A percentile compares a stretch with the other conserved stretches of the same genome.
Evolutionary conservation across 1,139 yeast genomes (phyloP).

Genomic region (Candida pseudocylindracea): DNA sequence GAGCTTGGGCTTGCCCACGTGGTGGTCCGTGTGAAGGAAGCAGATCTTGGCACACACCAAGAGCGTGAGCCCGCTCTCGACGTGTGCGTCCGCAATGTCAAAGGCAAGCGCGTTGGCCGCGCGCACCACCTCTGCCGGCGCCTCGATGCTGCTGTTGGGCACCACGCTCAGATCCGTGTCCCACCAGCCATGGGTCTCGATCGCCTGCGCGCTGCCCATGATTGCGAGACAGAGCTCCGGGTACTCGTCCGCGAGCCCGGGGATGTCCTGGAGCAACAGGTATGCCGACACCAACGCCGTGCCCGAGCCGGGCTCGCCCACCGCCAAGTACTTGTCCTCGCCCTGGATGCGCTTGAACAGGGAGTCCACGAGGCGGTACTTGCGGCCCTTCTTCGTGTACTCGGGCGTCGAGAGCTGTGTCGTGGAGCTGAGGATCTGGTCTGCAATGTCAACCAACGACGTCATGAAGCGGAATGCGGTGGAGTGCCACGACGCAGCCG

Average conservation of each 20-base stretch:
- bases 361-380: conserved; percentile 25
- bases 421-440: conserved; percentile 6
- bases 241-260: conserved; percentile 7
- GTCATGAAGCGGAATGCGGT: too few relatives aligned
- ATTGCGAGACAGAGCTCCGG: conserved; percentile 25
- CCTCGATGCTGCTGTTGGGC: conserved; percentile 11
- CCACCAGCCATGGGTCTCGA: conserved; percentile 27
- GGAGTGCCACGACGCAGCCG: too few relatives aligned
- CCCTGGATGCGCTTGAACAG: conserved; percentile 25
- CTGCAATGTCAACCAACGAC: conserved; percentile 3
- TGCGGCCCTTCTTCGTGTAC: conserved; percentile 26
- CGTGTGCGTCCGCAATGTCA: conserved; percentile 10
- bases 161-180: conserved; percentile 24
- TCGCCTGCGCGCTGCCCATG: conserved; percentile 24
- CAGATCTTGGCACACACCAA: conserved; percentile 25
- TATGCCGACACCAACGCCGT: conserved; percentile 13
- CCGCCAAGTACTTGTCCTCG: conserved; percentile 27
- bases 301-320: conserved; percentile 15
- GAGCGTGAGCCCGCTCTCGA: conserved; percentile 19
- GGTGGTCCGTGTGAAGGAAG: conserved; percentile 35
- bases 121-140: conserved; percentile 3
- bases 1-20: conserved; percentile 24
- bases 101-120: conserved; percentile 12
- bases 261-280: conserved; percentile 13
- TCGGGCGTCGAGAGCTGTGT: conserved; percentile 15